Conservation (phyloP, 2,329 filamentous ascomycete genomes). For the Verticillium klebahnii region DNA sequence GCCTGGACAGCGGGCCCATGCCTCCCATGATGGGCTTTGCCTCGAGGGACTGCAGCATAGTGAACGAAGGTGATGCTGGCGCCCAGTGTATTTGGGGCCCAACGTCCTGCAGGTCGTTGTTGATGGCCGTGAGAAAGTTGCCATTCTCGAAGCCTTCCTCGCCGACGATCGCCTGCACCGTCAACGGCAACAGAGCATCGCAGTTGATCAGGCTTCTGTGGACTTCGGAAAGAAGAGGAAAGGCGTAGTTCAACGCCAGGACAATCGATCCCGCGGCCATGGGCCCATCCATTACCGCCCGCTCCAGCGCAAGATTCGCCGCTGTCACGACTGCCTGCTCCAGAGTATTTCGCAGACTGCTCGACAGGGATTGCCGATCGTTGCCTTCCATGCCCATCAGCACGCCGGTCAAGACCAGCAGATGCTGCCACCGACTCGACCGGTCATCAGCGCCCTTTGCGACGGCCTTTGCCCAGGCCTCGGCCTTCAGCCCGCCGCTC, state of each 20-base stretch:
- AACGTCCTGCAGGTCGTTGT: conserved; percentile 57
- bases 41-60: conserved; percentile 52
- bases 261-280: conserved; percentile 51
- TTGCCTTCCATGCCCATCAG: conserved; percentile 70
- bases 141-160: conserved; percentile 71
- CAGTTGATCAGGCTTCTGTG: conserved; percentile 59
- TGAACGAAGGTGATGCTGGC: conserved; percentile 53
- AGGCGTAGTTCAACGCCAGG: conserved; percentile 71
- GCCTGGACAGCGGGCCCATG: conserved; percentile 62
- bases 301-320: conserved; percentile 67
- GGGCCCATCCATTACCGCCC: conserved; percentile 30
- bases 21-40: conserved; percentile 58
- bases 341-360: conserved; percentile 59
- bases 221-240: conserved; percentile 62
- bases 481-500: conserved; percentile 41
- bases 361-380: conserved; percentile 59
- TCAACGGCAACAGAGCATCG: conserved; percentile 64
- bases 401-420: conserved; percentile 74
- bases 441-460: conserved; percentile 53
- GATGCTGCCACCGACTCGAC: conserved; percentile 73
- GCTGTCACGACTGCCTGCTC: conserved; percentile 71
- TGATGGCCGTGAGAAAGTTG: conserved; percentile 67
- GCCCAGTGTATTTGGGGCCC: conserved; percentile 62
- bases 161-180: conserved; percentile 64
- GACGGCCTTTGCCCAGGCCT: conserved; percentile 53